Base-by-base conservation (phyloP, 495 filamentous ascomycete species). In the Penicillium paxilli region DNA sequence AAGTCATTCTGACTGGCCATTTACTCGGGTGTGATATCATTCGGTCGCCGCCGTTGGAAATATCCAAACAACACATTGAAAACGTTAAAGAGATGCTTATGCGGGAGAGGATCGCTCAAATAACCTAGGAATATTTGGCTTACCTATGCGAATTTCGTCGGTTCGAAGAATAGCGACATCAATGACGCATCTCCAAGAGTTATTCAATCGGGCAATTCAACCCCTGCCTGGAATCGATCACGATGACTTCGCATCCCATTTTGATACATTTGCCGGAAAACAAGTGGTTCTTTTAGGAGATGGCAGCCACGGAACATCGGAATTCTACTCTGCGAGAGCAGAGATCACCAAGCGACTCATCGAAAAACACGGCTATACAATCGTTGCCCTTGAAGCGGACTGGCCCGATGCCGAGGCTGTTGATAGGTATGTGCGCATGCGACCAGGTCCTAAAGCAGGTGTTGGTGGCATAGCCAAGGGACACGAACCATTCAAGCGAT, bases 321-420 rank as follows among this genome's bases (percentile, higher is more conserved):
- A 85, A 55, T 85, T 83, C 67, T 85, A 83, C 64, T 35, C 63
- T 24, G 79, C 78, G 5, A 78, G 82, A 14, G 80, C 80, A 17
- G 74, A 76, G 33, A 79, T 85, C 51, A 83, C 82, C 4, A 76
- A 82, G 51, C 72, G 74, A 40, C 63, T 83, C 9, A 76, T 85
- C 54, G 50, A 72, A 14, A 47, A 72, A 22, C 81, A 85, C 55
- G 81, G 80, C 33, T 83, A 76, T 67, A 83, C 69, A 21, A 77
- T 81, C 47, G 73, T 85, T 3, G 81, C 80, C 23, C 65, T 80
- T 10, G 82, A 85, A 62, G 80, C 80, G 3, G 82, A 85, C 65
- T 84, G 80, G 81, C 81, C 82, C 5, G 82, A 85, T 48, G 78
- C 79, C 12, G 78, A 83, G 55, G 72, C 73, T 3, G 66, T 84